These are phyloP conservation scores for Singerocomus inundabilis DNA, from an alignment of 1,284 basidiomycete species.

Conservation along the genomic window DNA sequence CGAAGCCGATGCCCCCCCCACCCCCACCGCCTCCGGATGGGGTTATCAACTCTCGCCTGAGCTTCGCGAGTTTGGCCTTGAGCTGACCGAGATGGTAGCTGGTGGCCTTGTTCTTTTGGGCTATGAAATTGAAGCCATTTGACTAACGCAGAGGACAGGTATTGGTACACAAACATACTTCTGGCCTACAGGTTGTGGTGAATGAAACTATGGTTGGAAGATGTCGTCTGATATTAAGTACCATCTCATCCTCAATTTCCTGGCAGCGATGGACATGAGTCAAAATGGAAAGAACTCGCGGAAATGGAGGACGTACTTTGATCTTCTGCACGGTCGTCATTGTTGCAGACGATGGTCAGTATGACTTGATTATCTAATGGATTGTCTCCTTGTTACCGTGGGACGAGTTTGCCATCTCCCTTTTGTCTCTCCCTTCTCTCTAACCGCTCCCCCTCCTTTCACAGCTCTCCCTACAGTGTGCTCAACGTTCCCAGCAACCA, in stretches of 20 bases:
- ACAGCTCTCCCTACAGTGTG: slow-evolving; percentile 1
- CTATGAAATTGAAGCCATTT: slow-evolving; percentile 38
- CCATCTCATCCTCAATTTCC: slow-evolving; percentile 98
- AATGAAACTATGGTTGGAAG: slow-evolving; percentile 15
- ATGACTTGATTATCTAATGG: slow-evolving; percentile 21
- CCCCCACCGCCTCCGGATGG: slow-evolving; percentile 83
- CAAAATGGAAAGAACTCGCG: slow-evolving; percentile 17
- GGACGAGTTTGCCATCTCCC: slow-evolving; percentile 1
- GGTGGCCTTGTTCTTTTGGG: slow-evolving; percentile 97
- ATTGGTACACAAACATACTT: slow-evolving; percentile 42
- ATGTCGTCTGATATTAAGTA: slow-evolving; percentile 36
- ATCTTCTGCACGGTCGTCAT: slow-evolving; percentile 92
- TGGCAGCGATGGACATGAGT: slow-evolving; percentile 29
- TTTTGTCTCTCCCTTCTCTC: slow-evolving; percentile 3
- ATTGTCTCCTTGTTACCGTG: slow-evolving; percentile 8
- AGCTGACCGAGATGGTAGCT: slow-evolving; percentile 96
- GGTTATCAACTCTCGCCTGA: slow-evolving; percentile 90
- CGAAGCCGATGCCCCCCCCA: slow-evolving; percentile 85
- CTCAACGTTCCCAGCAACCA: background rate
- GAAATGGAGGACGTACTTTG: slow-evolving; percentile 51
- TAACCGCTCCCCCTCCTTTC: background rate
- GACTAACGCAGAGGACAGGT: slow-evolving; percentile 3
- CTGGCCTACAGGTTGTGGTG: slow-evolving; percentile 43
- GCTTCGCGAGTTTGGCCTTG: slow-evolving; percentile 98
- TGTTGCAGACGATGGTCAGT: slow-evolving; percentile 29